Percentiles rank a stretch among this genome's conserved stretches.
These are phyloP conservation scores for Spiraea crenata DNA, from an alignment of 331 rosid genomes.

Conservation along the genomic window DNA sequence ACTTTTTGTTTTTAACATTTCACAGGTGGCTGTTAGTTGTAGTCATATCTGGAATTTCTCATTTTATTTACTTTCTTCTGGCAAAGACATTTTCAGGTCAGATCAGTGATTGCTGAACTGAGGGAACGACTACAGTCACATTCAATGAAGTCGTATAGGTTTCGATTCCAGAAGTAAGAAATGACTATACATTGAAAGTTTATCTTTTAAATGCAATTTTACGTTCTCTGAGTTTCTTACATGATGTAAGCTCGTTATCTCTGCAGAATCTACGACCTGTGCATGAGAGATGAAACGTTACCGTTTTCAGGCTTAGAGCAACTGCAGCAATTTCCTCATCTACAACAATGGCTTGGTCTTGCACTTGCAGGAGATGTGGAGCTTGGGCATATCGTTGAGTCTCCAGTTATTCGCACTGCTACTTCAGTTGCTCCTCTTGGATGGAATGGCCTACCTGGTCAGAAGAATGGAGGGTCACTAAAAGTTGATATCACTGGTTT, in stretches of 20 bases:
- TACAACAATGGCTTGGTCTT: conserved; percentile 91
- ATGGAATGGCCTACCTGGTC: conserved; percentile 75
- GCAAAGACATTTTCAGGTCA: conserved; percentile 99
- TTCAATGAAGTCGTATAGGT: conserved; percentile 92
- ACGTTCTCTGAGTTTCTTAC: background rate
- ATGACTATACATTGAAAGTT: background rate
- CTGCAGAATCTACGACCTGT: conserved; percentile 82
- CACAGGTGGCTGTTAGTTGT: conserved; percentile 15
- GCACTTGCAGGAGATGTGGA: conserved; percentile 78
- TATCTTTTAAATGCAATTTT: conserved; percentile 4
- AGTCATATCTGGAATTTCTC: conserved; percentile 51
- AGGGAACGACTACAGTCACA: conserved; percentile 93
- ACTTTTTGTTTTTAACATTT: background rate
- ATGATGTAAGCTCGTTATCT: background rate
- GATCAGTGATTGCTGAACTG: conserved; percentile 84
- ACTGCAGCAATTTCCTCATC: conserved; percentile 81
- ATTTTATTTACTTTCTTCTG: conserved; percentile 87
- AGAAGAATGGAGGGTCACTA: conserved; percentile 64
- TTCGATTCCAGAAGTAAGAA: conserved; percentile 80
- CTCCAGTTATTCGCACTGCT: conserved; percentile 88
- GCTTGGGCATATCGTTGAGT: conserved; percentile 94
- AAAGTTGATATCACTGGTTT: conserved; percentile 92
- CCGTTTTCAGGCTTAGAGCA: conserved; percentile 72
- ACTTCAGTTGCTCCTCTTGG: conserved; percentile 95
- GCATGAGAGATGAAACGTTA: conserved; percentile 62